Conservation (phyloP, 164 flowering plant genomes). For the Macadamia integrifolia region DNA sequence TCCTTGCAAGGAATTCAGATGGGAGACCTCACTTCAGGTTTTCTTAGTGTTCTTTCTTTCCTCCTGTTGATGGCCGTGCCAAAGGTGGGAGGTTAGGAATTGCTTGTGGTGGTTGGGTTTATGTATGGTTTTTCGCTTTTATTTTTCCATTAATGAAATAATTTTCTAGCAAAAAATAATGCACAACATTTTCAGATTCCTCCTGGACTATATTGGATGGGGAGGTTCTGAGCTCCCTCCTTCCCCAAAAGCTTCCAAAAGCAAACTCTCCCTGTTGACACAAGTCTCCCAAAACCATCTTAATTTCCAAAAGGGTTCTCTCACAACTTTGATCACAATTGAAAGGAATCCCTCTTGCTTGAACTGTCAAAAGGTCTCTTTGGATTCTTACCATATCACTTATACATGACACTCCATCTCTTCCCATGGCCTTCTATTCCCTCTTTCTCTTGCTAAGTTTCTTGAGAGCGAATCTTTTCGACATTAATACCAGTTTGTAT, state of each 20-base stretch:
- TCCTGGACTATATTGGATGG: constrained; percentile 7
- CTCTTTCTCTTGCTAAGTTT: too few relatives aligned
- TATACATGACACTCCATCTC: not conserved
- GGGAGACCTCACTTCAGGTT: too few relatives aligned
- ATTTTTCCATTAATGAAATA: too few relatives aligned
- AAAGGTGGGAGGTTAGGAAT: too few relatives aligned
- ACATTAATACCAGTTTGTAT: constrained; percentile 6
- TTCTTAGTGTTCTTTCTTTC: too few relatives aligned
- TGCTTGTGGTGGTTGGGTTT: too few relatives aligned
- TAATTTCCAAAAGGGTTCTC: constrained; percentile 43
- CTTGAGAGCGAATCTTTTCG: too few relatives aligned
- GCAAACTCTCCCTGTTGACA: constrained; percentile 47
- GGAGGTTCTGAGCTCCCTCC: constrained; percentile 19
- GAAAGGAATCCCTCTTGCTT: not conserved
- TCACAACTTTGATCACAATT: constrained; percentile 4
- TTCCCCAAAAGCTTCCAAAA: constrained; percentile 82
- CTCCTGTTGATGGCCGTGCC: too few relatives aligned
- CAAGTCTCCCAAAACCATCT: constrained; percentile 47
- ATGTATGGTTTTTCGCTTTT: too few relatives aligned
- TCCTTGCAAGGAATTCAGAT: too few relatives aligned
- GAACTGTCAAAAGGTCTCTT: constrained; percentile 2
- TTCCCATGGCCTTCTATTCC: constrained; percentile 1
- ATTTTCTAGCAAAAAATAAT: too few relatives aligned
- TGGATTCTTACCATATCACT: constrained; percentile 11
- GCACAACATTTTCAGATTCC: too few relatives aligned